Percentiles rank a stretch among this genome's conserved stretches.
Conservation (phyloP, 2,329 filamentous ascomycete species). For the Clarireedia homoeocarpa region DNA sequence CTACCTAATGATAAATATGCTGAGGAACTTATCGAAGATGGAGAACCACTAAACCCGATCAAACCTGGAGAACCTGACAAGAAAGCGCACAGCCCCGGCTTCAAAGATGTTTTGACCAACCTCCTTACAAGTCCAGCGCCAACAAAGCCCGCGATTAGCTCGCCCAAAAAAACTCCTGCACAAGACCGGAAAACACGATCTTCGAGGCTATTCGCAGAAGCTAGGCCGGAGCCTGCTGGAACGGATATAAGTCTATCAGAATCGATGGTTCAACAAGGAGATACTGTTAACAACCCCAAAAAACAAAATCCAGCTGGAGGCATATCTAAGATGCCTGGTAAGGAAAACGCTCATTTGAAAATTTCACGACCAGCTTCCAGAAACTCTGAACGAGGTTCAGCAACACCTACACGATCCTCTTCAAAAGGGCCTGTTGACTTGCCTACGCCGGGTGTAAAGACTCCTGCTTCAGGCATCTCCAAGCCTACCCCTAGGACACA, state of each 20-base stretch:
- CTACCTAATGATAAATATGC: slow-evolving; percentile 13
- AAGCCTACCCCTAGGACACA: neutral
- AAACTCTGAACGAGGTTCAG: neutral
- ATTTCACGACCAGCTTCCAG: slow-evolving; percentile 6
- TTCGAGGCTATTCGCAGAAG: neutral
- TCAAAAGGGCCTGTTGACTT: neutral
- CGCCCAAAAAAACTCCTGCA: neutral
- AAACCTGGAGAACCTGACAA: neutral
- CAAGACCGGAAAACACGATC: neutral
- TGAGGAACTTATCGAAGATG: slow-evolving; percentile 22
- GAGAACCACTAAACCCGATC: neutral
- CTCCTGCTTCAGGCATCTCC: too few relatives aligned
- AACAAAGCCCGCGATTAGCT: neutral
- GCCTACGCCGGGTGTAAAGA: too few relatives aligned
- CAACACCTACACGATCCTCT: neutral
- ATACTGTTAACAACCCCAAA: neutral
- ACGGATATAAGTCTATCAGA: neutral
- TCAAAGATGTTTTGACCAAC: slow-evolving; percentile 7
- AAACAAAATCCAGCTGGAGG: too few relatives aligned
- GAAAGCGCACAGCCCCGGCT: neutral
- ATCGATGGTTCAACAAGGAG: too few relatives aligned
- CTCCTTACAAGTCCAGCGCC: slow-evolving; percentile 13
- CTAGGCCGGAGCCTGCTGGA: neutral
- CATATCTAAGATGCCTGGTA: too few relatives aligned
- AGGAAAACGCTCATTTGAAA: too few relatives aligned